These are phyloP conservation scores for Stentor roeselii DNA, from an alignment of 73 alveolate genomes.

Conservation along the genomic window DNA sequence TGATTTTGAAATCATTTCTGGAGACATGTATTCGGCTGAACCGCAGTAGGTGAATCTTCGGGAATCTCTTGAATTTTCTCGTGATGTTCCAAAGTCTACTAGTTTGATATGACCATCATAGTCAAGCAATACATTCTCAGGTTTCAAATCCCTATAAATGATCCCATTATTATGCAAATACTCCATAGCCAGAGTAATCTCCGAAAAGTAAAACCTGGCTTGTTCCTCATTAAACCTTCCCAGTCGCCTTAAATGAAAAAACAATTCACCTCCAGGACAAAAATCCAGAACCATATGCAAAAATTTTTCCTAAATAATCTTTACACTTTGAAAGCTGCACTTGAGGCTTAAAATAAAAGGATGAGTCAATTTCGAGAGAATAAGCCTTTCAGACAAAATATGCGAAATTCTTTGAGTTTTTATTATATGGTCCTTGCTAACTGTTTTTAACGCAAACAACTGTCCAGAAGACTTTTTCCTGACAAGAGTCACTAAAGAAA, in stretches of 20 bases:
- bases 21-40: constrained; percentile 27
- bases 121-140: constrained; percentile 63
- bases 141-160: constrained; percentile 66
- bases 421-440: constrained; percentile 28
- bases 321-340: constrained; percentile 66
- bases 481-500: constrained; percentile 38
- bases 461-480: constrained; percentile 42
- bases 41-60: constrained; percentile 21
- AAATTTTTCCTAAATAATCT: constrained; percentile 30
- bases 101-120: constrained; percentile 27
- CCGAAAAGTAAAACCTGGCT: constrained; percentile 58
- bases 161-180: constrained; percentile 48
- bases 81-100: constrained; percentile 22
- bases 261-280: constrained; percentile 89
- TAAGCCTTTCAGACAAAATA: constrained; percentile 43
- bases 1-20: constrained; percentile 30
- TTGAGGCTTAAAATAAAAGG: constrained; percentile 60
- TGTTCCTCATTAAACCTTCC: constrained; percentile 54
- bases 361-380: constrained; percentile 48
- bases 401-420: background rate
- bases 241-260: constrained; percentile 62
- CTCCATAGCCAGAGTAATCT: constrained; percentile 63
- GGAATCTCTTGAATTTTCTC: background rate
- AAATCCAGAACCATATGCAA: constrained; percentile 68
- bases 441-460: constrained; percentile 38